Evolutionary conservation across 2,329 filamentous ascomycete genomes (phyloP).

Genomic region (Pseudocercospora fuligena): DNA sequence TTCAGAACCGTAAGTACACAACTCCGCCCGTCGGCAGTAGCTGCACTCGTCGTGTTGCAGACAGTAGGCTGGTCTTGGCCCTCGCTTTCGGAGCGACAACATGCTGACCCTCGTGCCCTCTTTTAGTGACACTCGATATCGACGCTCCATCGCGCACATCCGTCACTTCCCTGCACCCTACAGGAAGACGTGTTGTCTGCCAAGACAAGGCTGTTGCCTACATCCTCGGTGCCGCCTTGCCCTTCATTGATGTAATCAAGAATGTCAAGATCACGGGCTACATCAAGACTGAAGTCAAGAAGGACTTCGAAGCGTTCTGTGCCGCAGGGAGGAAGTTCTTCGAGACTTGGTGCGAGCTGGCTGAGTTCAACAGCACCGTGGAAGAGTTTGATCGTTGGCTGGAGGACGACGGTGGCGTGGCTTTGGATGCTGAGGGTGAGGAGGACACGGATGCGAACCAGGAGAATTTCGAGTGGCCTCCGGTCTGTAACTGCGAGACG

Average conservation of each 20-base stretch:
- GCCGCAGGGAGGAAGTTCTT: conserved; percentile 20
- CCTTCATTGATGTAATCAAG: conserved; percentile 32
- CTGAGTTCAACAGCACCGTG: conserved; percentile 13
- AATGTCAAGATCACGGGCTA: conserved; percentile 32
- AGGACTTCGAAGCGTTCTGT: conserved; percentile 27
- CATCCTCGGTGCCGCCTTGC: conserved; percentile 33
- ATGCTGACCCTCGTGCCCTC: too few species aligned
- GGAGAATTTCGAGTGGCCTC: background rate
- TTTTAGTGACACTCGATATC: background rate
- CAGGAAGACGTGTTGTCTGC: conserved; percentile 21
- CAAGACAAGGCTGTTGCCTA: conserved; percentile 30
- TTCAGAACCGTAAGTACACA: background rate
- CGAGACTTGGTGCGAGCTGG: conserved; percentile 20
- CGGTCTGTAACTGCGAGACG: background rate
- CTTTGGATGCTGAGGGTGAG: background rate
- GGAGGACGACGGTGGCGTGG: background rate
- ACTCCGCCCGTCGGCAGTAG: too few species aligned
- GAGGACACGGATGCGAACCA: background rate
- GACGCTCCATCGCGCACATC: background rate
- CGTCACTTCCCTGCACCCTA: conserved; percentile 2
- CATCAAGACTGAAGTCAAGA: conserved; percentile 33
- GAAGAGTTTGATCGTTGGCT: conserved; percentile 27
- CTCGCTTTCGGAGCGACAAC: too few species aligned
- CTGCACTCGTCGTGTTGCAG: too few species aligned
- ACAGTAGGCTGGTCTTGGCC: too few species aligned